phyloP scores from a whole-genome alignment of 345 rosid genomes.

The Eucalyptus marginata region DNA sequence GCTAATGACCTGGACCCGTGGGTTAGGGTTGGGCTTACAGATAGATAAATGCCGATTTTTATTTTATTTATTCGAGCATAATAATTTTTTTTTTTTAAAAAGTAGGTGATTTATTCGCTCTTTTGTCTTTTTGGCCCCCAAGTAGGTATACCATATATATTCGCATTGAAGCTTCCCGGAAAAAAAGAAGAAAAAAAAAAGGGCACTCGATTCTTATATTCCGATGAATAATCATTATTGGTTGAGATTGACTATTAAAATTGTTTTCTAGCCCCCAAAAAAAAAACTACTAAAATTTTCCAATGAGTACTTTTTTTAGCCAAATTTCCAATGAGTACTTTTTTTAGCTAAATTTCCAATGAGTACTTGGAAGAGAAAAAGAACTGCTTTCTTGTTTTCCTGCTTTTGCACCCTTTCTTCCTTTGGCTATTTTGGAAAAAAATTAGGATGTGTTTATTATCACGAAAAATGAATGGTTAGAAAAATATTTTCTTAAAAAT shows the following conservation, averaged over 20 bases:
- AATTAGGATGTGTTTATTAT: not conserved
- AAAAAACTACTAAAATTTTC: not conserved
- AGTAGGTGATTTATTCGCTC: not conserved
- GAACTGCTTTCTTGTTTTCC: not conserved
- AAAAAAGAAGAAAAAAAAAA: not conserved
- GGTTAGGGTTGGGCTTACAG: not conserved
- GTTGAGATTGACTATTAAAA: not conserved
- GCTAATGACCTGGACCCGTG: not conserved
- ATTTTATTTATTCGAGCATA: not conserved
- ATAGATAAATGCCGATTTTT: not conserved
- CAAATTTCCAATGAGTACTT: too few relatives aligned
- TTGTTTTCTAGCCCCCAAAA: not conserved
- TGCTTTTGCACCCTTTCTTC: not conserved
- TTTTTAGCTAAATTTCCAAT: too few relatives aligned
- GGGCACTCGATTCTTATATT: not conserved
- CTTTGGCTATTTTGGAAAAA: not conserved
- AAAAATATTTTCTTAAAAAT: too few relatives aligned
- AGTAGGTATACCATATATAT: not conserved
- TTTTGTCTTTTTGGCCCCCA: not conserved
- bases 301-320: too few relatives aligned
- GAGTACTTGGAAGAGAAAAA: not conserved
- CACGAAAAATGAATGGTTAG: accelerated
- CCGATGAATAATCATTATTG: not conserved
- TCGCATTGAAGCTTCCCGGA: not conserved
- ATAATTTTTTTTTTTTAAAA: not conserved